Evolutionary conservation across 371 early-diverging fungal genomes (phyloP), one percentile per base, ranked within the genome.

Genomic region (Rhizopus sp.): DNA sequence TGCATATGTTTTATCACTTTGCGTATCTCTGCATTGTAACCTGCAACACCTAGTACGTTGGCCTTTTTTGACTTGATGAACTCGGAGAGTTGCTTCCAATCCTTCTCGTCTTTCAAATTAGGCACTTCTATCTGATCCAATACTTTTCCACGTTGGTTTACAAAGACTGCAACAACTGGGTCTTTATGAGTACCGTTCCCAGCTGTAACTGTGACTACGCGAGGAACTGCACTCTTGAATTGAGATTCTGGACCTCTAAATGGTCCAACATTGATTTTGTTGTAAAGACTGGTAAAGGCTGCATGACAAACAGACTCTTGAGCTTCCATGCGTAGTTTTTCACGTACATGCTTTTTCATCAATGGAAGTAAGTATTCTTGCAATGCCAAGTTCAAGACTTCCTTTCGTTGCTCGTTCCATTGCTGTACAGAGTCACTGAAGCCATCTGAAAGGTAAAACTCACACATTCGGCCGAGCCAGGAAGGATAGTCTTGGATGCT

Each of bases 41-140:
- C 96, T 4, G 90, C 90, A 3, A 96, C 85, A 4, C 88, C 93
- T 3, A 95, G 78, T 17, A 93, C 90, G 38, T 93, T 89, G 4
- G 93, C 90, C 10, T 78, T 66, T 47, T 87, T 80, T 5, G 82
- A 64, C 15, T 72, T 74, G 49, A 91, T 75, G 59, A 89, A 84
- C 15, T 84, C 85, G 3, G 72, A 16, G 45, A 92, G 77, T n/a
- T 73, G 74, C 29, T 72, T 77, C 60, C 68, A 63, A 37, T 81
- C 72, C 5, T 81, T 78, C 13, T 84, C 84, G 12, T 90, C 82
- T 35, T 83, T 79, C 47, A 89, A 59, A 46, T 78, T 81, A 50
- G 85, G 84, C 1, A 90, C 79, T 29, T 84, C 76, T 15, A 84
- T 64, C 12, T 82, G 79, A 53, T 91, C 91, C 5, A 76, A 62